Percentiles rank a stretch among this genome's conserved stretches.
These are phyloP conservation scores for Colletotrichum acutatum DNA, from an alignment of 2,329 filamentous ascomycete genomes.

Conservation along the genomic window DNA sequence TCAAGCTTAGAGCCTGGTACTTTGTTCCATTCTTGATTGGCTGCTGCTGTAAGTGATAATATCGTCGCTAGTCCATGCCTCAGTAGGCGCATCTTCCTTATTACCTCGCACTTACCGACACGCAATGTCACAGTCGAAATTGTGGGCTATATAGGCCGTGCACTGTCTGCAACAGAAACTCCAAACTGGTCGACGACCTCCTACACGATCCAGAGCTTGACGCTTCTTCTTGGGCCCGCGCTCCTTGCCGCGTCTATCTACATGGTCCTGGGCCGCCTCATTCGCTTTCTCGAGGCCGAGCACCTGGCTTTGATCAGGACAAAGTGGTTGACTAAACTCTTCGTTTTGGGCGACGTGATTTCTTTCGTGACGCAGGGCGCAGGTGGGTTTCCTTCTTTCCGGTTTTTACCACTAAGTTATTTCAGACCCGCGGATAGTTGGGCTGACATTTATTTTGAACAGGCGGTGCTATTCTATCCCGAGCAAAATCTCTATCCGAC, in stretches of 20 bases:
- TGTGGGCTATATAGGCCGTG: too few relatives aligned
- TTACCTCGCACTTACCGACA: too few relatives aligned
- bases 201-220: constrained; percentile 17
- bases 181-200: neutral
- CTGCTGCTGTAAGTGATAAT: constrained; percentile 39
- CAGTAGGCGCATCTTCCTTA: too few relatives aligned
- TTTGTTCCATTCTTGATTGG: constrained; percentile 63
- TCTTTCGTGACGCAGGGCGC: constrained; percentile 25
- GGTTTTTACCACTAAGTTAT: neutral
- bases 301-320: constrained; percentile 40
- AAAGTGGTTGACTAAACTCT: constrained; percentile 35
- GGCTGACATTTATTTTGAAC: too few relatives aligned
- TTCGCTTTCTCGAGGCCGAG: neutral
- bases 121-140: too few relatives aligned
- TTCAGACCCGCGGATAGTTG: too few relatives aligned
- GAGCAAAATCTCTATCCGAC: neutral
- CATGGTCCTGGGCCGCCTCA: constrained; percentile 29
- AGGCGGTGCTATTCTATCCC: neutral
- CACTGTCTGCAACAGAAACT: neutral
- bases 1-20: constrained; percentile 58
- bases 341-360: constrained; percentile 30
- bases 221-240: constrained; percentile 19
- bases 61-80: too few relatives aligned
- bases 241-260: constrained; percentile 31
- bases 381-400: neutral